A percentile compares a stretch with the other conserved stretches of the same genome.
Conservation (phyloP, 495 filamentous ascomycete species). For the Lasiosphaeria ovina region DNA sequence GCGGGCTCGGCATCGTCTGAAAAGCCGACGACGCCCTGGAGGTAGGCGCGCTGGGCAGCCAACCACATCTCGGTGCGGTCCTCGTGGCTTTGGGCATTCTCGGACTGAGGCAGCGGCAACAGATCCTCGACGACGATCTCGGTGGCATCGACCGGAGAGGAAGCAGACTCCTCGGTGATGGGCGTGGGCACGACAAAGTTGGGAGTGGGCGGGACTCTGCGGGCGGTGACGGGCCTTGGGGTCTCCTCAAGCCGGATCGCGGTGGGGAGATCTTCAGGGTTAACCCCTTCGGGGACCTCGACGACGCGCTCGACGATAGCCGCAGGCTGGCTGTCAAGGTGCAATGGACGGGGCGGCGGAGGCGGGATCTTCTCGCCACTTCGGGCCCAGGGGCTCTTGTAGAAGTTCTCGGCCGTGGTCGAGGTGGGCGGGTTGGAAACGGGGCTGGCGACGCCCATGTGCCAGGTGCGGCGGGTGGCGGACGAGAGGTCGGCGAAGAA, state of each 20-base stretch:
- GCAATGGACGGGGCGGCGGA: constrained; percentile 32
- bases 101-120: constrained; percentile 56
- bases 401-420: constrained; percentile 79
- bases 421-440: constrained; percentile 62
- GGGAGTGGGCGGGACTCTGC: constrained; percentile 27
- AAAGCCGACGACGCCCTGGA: constrained; percentile 66
- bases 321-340: constrained; percentile 32
- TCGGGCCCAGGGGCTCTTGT: constrained; percentile 71
- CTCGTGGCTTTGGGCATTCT: constrained; percentile 62
- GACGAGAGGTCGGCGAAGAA: constrained; percentile 83
- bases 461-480: constrained; percentile 75
- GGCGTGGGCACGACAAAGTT: constrained; percentile 19
- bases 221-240: constrained; percentile 32
- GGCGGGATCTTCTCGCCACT: constrained; percentile 25
- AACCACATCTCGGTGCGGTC: constrained; percentile 84
- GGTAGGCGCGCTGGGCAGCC: constrained; percentile 70
- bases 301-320: constrained; percentile 66
- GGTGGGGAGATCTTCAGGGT: constrained; percentile 63
- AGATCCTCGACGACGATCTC: constrained; percentile 64
- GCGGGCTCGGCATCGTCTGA: constrained; percentile 18
- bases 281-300: constrained; percentile 51
- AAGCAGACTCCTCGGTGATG: constrained; percentile 28
- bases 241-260: constrained; percentile 45
- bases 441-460: constrained; percentile 43
- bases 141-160: constrained; percentile 41